Evolutionary conservation across 2,329 filamentous ascomycete genomes (phyloP).

Genomic region (Teratosphaeriaceae sp.): DNA sequence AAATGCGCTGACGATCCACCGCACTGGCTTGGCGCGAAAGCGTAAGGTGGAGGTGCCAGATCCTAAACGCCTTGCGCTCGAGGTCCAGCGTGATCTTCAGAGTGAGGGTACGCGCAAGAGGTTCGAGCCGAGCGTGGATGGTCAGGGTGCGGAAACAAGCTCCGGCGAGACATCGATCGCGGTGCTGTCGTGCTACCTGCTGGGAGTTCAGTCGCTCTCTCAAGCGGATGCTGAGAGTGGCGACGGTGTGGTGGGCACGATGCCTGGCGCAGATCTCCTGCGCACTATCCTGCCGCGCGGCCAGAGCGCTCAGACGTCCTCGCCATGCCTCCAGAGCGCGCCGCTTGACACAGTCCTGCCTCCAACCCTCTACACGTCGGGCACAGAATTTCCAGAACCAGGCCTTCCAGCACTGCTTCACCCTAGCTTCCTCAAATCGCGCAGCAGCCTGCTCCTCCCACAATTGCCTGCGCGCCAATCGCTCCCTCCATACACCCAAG

Average conservation of each 20-base stretch:
- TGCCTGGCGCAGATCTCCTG: slow-evolving; percentile 1
- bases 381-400: slow-evolving; percentile 20
- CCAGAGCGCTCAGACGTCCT: not conserved
- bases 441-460: slow-evolving; percentile 19
- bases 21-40: slow-evolving; percentile 37
- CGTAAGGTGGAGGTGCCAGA: slow-evolving; percentile 41
- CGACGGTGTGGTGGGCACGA: not conserved
- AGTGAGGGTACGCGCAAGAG: slow-evolving; percentile 25
- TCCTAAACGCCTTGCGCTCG: slow-evolving; percentile 39
- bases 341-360: slow-evolving; percentile 22
- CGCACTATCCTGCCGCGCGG: slow-evolving; percentile 9
- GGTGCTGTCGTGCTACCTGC: slow-evolving; percentile 1
- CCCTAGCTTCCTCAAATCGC: slow-evolving; percentile 20
- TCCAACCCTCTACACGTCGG: slow-evolving; percentile 26
- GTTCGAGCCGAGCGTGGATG: slow-evolving; percentile 7
- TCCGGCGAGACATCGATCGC: not conserved
- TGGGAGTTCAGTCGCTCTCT: not conserved
- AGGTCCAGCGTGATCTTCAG: slow-evolving; percentile 40
- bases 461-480: slow-evolving; percentile 23
- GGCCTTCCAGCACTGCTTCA: slow-evolving; percentile 19
- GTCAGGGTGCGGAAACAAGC: not conserved
- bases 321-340: slow-evolving; percentile 11
- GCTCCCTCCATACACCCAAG: slow-evolving; percentile 47
- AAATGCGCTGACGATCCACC: slow-evolving; percentile 46
- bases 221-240: not conserved